Evolutionary conservation across 179 eudicot genomes (phyloP), one percentile per base, ranked within the genome.

Genomic region (Spinacia oleracea): DNA sequence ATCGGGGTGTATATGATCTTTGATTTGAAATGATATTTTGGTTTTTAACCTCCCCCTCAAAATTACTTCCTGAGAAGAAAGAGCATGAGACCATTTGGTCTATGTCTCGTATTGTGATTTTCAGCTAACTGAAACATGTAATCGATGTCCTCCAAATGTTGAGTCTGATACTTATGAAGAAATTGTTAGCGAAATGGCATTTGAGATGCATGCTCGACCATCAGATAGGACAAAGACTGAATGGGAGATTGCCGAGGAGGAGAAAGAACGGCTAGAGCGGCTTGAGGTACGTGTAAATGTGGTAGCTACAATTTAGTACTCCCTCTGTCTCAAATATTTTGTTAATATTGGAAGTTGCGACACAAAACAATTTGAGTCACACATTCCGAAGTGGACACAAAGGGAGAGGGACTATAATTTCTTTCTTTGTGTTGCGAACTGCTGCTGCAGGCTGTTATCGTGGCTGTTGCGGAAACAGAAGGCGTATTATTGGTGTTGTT

Each of bases 231-330:
- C 98, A 78, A 94, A 94, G 87, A 88, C 99, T 76, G 89, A 89
- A 60, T 98, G 94, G 85, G 99, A 96, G 87, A 84, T 92, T 65
- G 97, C 97, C 29, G 91, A 92, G 86, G 98, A 96, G 79, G 97
- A 94, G 83, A 91, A 89, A 81, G 99, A 96, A 81, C 88, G 95
- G 77, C 86, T 94, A 56, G 99, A 96, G 81, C 46, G 81, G 78
- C 83, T 94, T 78, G 99, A 96, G 96, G 99, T 96, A 86, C 46
- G 77, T 56, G 58, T 77, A 16, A 67, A 25, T 63, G 25, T 53
- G 6, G 12, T 72, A 38, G 59, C 59, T n/a, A 81, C 67, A 62
- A 34, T 45, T 71, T 31, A 27, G 8, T n/a, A n/a, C n/a, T n/a
- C n/a, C n/a, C n/a, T n/a, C n/a, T n/a, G n/a, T n/a, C n/a, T n/a